Evolutionary conservation across 306 rosid species (phyloP).

Genomic region (Begonia peltatifolia): DNA sequence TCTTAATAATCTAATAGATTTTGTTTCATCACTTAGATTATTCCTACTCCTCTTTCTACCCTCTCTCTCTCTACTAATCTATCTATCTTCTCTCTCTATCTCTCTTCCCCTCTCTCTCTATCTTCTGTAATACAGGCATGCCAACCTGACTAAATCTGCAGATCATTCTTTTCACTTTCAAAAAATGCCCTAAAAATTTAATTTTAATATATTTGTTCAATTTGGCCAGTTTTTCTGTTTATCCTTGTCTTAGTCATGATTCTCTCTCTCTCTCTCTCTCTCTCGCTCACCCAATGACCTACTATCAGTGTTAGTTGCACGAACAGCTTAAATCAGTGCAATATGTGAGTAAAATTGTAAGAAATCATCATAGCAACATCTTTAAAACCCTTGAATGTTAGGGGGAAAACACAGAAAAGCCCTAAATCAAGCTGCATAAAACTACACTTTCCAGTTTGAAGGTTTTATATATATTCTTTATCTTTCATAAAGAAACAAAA

Average conservation of each 20-base stretch:
- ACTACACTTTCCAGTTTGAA: neutral
- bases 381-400: slow-evolving; percentile 4
- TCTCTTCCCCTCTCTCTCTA: slow-evolving; percentile 7
- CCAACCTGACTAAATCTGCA: slow-evolving; percentile 5
- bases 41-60: neutral
- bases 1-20: too few species aligned
- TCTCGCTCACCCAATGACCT: too few species aligned
- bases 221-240: too few species aligned
- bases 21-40: too few species aligned
- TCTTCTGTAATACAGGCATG: slow-evolving; percentile 1
- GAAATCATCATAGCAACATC: neutral
- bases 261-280: too few species aligned
- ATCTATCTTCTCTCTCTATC: slow-evolving; percentile 2
- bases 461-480: too few species aligned
- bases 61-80: neutral
- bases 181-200: too few species aligned
- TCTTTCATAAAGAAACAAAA: neutral
- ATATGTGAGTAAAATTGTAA: neutral
- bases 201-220: too few species aligned
- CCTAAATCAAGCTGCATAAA: slow-evolving; percentile 12
- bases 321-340: neutral
- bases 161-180: neutral
- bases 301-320: too few species aligned
- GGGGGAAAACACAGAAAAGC: neutral
- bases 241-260: too few species aligned